Evolutionary conservation across 345 rosid species (phyloP).

Genomic region (Eucalyptus microcorys): DNA sequence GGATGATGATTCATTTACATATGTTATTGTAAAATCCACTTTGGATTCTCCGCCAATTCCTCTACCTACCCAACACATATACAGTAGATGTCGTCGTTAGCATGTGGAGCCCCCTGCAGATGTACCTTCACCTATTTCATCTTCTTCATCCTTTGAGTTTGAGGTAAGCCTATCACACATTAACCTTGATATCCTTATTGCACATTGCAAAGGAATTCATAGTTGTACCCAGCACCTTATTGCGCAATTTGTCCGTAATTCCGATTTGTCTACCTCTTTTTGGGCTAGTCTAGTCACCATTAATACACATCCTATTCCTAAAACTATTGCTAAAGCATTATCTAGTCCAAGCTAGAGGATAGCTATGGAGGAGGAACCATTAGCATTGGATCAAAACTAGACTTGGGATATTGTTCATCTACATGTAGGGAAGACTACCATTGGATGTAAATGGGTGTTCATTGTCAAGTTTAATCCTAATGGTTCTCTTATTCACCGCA

Average conservation of each 20-base stretch:
- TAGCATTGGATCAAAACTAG: not conserved
- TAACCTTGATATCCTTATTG: not conserved
- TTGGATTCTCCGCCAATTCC: not conserved
- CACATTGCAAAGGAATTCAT: not conserved
- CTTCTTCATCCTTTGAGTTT: not conserved
- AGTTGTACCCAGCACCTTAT: not conserved
- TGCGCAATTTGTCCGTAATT: not conserved
- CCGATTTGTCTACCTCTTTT: not conserved
- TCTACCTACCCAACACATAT: not conserved
- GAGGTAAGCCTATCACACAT: not conserved
- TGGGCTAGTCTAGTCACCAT: not conserved
- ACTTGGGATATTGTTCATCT: not conserved
- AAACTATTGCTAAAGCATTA: not conserved
- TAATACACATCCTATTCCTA: not conserved
- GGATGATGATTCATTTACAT: not conserved
- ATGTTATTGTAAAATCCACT: not conserved
- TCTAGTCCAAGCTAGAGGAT: not conserved
- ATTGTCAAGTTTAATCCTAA: not conserved
- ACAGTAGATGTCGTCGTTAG: rapidly evolving
- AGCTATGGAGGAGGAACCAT: not conserved
- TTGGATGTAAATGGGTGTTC: not conserved
- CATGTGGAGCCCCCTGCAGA: not conserved
- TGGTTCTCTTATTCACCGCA: not conserved
- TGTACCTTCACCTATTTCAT: no score
- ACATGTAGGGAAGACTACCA: no score